Conservation (phyloP, 176 grass and related monocot species). For the sorghum (Sorghum bicolor) region Sorghum_bicolor_NCBIv3 NC_012873.2:67788501-67789000, state of each 20-base stretch:
- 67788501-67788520: constrained; percentile 23
- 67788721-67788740: neutral
- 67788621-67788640: constrained; percentile 33
- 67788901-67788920: neutral
- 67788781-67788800: neutral
- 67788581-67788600: constrained; percentile 15
- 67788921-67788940: neutral
- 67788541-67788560: constrained; percentile 8
- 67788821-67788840: neutral
- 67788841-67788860: neutral
- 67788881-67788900: neutral
- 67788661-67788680: constrained; percentile 15
- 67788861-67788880: constrained; percentile 5
- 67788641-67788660: neutral
- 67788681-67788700: constrained; percentile 32
- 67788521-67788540: constrained; percentile 22
- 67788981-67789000: neutral
- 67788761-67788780: neutral
- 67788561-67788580: constrained; percentile 11
- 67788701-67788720: neutral
- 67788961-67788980: too few species aligned
- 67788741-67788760: neutral
- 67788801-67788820: constrained; percentile 1
- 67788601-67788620: constrained; percentile 37
- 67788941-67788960: too few species aligned